Conservation (phyloP, 2,329 filamentous ascomycete species). For the Cercospora canescens region DNA sequence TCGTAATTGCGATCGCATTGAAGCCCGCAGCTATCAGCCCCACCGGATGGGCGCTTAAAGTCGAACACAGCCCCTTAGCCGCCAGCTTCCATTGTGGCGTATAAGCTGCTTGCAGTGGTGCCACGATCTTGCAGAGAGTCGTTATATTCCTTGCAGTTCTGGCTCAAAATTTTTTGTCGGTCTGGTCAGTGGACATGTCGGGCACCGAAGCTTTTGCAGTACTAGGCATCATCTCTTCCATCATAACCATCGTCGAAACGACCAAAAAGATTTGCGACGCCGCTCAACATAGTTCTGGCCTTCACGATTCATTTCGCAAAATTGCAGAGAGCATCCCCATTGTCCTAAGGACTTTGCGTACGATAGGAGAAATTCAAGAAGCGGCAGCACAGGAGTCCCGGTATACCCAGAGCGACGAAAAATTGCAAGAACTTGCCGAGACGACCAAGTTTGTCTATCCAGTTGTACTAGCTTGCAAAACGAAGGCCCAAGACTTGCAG, state of each 20-base stretch:
- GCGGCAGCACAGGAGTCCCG: neutral
- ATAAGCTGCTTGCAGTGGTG: neutral
- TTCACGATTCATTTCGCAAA: neutral
- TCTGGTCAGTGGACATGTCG: neutral
- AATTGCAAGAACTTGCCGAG: neutral
- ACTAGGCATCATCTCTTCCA: neutral
- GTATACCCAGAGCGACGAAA: neutral
- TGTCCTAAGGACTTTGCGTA: neutral
- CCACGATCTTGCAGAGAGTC: neutral
- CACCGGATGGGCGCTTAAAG: neutral
- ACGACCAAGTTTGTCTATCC: neutral
- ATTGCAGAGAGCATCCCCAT: neutral
- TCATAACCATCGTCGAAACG: constrained; percentile 1
- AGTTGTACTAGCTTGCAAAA: constrained; percentile 1
- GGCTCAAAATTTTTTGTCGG: neutral
- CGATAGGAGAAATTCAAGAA: neutral
- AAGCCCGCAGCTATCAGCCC: neutral
- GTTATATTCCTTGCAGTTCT: neutral
- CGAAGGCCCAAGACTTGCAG: neutral
- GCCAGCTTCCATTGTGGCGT: neutral
- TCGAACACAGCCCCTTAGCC: neutral
- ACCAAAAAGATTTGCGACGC: neutral
- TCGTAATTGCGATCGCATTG: neutral
- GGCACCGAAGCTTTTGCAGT: constrained; percentile 2
- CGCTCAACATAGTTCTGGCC: neutral